Base-by-base conservation (phyloP, 2,329 filamentous ascomycete genomes). In the Colletotrichum noveboracense region DNA sequence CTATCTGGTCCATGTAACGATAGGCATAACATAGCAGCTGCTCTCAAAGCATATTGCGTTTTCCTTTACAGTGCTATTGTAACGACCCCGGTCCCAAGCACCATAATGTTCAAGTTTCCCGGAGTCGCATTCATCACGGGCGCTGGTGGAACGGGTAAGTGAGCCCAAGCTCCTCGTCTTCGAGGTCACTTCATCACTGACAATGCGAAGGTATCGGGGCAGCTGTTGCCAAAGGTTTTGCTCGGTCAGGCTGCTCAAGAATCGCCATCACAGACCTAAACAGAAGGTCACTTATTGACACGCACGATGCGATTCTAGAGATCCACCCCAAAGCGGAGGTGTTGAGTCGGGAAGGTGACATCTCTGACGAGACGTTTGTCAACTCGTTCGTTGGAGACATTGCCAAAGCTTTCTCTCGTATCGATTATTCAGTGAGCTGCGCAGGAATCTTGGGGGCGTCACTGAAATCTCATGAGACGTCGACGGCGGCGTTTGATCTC, bases 381-480 rank as follows among this genome's bases (percentile, higher is more conserved):
- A 80, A 84, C 5, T 79, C 79, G 0, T 84, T 89, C 21, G 81
- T 82, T 26, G 80, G 77, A 43, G 81, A 83, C 2, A 80, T 84
- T 0, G 80, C 80, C 6, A 77, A 78, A 1, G 77, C 74, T 2
- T 89, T 90, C 73, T 81, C 81, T 0, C 86, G 90, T 9, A 79
- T 92, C 6, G 90, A 92, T 78, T 92, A 92, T 79, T 87, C 86
- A 0, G 88, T 91, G 8, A 89, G 89, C 72, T 91, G 89, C 68
- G 90, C 90, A 0, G 90, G 90, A 0, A 85, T 91, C 6, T 79
- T 89, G 5, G 87, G 87, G 6, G 80, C 82, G 6, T 80, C 83
- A 9, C 82, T 85, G 43, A 83, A 85, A 24, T 87, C 87, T 1
- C 78, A 85, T 34, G 89, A 91, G 65, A 89, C 86, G n/a, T 79